These are phyloP conservation scores for Candida ortonii DNA, from an alignment of 805 yeast genomes.

Conservation along the genomic window DNA sequence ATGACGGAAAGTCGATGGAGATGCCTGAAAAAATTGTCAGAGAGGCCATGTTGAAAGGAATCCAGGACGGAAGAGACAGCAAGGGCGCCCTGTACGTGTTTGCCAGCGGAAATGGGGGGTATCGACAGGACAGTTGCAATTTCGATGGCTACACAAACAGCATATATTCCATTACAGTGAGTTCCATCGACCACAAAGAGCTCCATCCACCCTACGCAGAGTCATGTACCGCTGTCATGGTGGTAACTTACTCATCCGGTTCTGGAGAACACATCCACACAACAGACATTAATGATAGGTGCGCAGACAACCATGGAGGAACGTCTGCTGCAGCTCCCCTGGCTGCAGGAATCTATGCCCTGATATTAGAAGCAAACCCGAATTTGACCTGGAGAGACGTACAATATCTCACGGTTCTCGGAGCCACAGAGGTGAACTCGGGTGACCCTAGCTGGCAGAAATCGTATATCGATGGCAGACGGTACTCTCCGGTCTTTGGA, in stretches of 20 bases:
- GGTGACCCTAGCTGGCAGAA: constrained; percentile 71
- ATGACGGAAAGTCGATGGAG: constrained; percentile 83
- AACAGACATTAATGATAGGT: constrained; percentile 67
- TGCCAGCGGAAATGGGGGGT: constrained; percentile 94
- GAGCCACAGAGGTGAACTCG: constrained; percentile 67
- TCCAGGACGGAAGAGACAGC: constrained; percentile 72
- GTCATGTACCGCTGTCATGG: constrained; percentile 92
- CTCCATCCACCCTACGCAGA: constrained; percentile 88
- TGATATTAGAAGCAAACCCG: constrained; percentile 81
- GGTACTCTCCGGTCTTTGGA: constrained; percentile 84
- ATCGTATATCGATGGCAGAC: constrained; percentile 58
- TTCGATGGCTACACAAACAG: constrained; percentile 97
- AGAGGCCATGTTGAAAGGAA: constrained; percentile 81
- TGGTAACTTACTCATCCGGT: constrained; percentile 90
- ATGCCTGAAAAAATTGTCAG: constrained; percentile 78
- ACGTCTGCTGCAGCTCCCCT: constrained; percentile 99
- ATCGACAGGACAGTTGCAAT: constrained; percentile 83
- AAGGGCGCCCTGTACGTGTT: constrained; percentile 90
- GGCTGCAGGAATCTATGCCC: constrained; percentile 92
- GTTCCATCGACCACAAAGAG: constrained; percentile 87
- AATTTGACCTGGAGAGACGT: constrained; percentile 93
- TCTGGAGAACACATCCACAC: constrained; percentile 87
- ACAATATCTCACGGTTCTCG: constrained; percentile 74
- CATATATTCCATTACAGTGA: constrained; percentile 90
- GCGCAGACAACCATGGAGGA: constrained; percentile 84